These are phyloP conservation scores for Lactifluus hygrophoroides DNA, from an alignment of 768 basidiomycete species.

Conservation along the genomic window DNA sequence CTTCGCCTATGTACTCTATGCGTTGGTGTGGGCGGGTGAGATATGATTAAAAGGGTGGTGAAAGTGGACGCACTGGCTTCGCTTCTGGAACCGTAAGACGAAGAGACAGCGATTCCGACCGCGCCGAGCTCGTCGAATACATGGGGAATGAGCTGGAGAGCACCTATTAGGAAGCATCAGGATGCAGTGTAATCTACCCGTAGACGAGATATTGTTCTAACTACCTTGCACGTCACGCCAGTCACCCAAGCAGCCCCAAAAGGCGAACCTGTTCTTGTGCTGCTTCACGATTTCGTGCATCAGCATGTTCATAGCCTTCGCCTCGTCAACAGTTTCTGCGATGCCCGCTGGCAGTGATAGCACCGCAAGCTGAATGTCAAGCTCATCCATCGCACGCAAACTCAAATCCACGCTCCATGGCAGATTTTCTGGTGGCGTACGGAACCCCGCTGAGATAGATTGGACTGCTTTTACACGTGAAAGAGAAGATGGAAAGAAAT, in stretches of 20 bases:
- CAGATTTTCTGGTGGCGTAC: constrained; percentile 51
- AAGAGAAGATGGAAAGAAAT: constrained; percentile 52
- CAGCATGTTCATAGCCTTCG: constrained; percentile 40
- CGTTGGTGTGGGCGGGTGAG: background rate
- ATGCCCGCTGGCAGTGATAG: constrained; percentile 54
- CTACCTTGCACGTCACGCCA: constrained; percentile 54
- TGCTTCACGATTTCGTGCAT: constrained; percentile 40
- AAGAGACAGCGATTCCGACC: constrained; percentile 56
- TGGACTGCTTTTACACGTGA: constrained; percentile 33
- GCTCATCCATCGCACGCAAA: constrained; percentile 52
- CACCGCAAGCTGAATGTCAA: constrained; percentile 50
- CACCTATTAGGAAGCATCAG: constrained; percentile 35
- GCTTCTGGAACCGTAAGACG: constrained; percentile 52
- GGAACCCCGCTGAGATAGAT: constrained; percentile 48
- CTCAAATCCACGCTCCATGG: constrained; percentile 58
- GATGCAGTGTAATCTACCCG: background rate
- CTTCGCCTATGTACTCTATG: constrained; percentile 58
- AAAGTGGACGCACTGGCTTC: constrained; percentile 40
- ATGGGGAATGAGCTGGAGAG: constrained; percentile 50
- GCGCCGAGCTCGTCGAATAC: constrained; percentile 53
- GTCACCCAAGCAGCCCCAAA: constrained; percentile 59
- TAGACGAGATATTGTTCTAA: background rate
- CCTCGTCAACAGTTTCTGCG: constrained; percentile 32
- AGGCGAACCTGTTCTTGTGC: constrained; percentile 54
- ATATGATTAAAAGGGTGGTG: background rate